phyloP scores from a whole-genome alignment of 331 rosid species.

The Quercus phellos region DNA sequence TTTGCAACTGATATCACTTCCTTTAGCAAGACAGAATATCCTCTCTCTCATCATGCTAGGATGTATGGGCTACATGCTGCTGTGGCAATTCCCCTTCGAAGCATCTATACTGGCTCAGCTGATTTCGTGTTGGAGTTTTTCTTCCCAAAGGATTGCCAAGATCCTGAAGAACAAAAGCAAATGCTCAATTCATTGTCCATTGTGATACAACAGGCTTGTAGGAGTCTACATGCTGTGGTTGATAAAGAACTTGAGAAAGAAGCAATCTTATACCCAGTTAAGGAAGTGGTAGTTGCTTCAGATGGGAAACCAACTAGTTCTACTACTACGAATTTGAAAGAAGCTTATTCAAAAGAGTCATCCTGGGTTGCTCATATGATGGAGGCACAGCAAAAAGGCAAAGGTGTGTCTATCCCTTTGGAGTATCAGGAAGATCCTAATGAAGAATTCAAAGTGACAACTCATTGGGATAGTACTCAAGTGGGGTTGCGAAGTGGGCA shows the following conservation, averaged over 20 bases:
- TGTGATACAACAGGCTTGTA: conserved; percentile 43
- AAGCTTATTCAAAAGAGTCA: conserved; percentile 20
- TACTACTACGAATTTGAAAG: not conserved
- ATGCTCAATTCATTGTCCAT: conserved; percentile 44
- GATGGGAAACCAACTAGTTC: not conserved
- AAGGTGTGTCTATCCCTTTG: conserved; percentile 40
- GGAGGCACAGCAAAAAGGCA: conserved; percentile 51
- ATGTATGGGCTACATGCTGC: conserved; percentile 55
- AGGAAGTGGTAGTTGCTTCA: conserved; percentile 3
- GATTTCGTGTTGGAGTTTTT: conserved; percentile 57
- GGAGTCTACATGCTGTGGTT: conserved; percentile 36
- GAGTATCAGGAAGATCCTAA: conserved; percentile 37
- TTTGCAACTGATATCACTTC: conserved; percentile 46
- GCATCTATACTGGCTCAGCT: conserved; percentile 33
- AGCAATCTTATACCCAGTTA: conserved; percentile 14
- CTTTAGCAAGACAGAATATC: conserved; percentile 48
- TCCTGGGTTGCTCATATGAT: conserved; percentile 57
- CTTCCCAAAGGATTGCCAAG: conserved; percentile 45
- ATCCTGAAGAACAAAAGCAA: conserved; percentile 36
- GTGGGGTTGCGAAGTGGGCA: conserved; percentile 7
- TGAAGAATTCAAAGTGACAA: conserved; percentile 50
- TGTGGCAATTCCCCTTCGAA: conserved; percentile 50
- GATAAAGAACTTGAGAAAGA: conserved; percentile 24
- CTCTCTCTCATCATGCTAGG: conserved; percentile 45
- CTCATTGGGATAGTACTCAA: conserved; percentile 28